These are phyloP conservation scores for Penicillium sclerotiorum DNA, from an alignment of 2,329 filamentous ascomycete species.

Conservation along the genomic window DNA sequence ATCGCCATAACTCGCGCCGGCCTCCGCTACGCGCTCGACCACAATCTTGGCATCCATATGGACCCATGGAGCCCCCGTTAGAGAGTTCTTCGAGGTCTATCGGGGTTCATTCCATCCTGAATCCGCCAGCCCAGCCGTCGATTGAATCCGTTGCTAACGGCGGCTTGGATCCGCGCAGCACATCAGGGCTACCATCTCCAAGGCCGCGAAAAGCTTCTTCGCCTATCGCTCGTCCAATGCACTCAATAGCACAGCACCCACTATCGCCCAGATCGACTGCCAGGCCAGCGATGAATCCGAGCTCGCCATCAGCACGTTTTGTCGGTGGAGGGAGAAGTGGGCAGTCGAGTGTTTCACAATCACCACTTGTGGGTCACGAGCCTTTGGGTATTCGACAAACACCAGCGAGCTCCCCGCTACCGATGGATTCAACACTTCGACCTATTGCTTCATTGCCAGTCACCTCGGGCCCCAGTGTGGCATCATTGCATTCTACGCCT, in stretches of 20 bases:
- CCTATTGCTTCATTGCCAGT: slow-evolving; percentile 23
- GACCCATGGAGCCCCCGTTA: slow-evolving; percentile 38
- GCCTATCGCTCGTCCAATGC: slow-evolving; percentile 29
- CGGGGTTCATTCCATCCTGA: slow-evolving; percentile 46
- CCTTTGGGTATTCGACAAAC: slow-evolving; percentile 31
- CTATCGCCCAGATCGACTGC: slow-evolving; percentile 36
- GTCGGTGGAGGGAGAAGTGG: slow-evolving; percentile 32
- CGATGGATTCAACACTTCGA: slow-evolving; percentile 27
- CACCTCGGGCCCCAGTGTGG: slow-evolving; percentile 16
- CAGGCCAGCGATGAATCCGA: slow-evolving; percentile 37
- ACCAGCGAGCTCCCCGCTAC: slow-evolving; percentile 29
- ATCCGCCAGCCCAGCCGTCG: slow-evolving; percentile 35
- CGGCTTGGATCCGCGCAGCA: slow-evolving; percentile 27
- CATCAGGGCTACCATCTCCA: slow-evolving; percentile 26
- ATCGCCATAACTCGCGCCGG: slow-evolving; percentile 21
- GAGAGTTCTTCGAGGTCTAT: slow-evolving; percentile 37
- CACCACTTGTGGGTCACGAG: slow-evolving; percentile 38
- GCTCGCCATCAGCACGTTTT: slow-evolving; percentile 42
- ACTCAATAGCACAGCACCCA: slow-evolving; percentile 30
- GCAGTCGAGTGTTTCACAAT: slow-evolving; percentile 37
- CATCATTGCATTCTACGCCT: slow-evolving; percentile 37
- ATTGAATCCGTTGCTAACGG: slow-evolving; percentile 13
- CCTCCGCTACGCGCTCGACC: slow-evolving; percentile 33
- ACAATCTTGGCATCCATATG: slow-evolving; percentile 41
- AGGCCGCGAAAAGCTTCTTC: slow-evolving; percentile 34